phyloP scores from a whole-genome alignment of 2,329 filamentous ascomycete genomes.

The Scorias spongiosa region DNA sequence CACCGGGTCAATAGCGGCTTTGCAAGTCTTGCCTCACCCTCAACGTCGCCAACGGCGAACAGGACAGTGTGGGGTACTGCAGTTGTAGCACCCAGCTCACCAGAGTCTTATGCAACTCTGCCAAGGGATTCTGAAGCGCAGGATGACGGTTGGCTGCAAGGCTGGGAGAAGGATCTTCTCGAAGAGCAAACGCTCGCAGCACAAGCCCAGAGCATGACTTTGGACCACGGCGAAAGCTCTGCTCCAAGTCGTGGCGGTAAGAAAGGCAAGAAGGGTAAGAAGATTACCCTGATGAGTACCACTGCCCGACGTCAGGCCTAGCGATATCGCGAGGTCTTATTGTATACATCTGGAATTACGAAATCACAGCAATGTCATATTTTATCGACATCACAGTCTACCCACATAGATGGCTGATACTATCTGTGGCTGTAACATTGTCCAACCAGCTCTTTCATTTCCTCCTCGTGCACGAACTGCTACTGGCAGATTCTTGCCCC shows the following conservation, averaged over 20 bases:
- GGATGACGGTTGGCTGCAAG: slow-evolving; percentile 77
- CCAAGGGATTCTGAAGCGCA: slow-evolving; percentile 23
- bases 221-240: slow-evolving; percentile 14
- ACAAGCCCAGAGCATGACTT: slow-evolving; percentile 26
- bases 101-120: slow-evolving; percentile 33
- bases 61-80: slow-evolving; percentile 90
- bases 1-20: slow-evolving; percentile 47
- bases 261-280: slow-evolving; percentile 51
- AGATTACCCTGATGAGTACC: slow-evolving; percentile 55
- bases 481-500: no score
- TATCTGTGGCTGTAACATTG: no score
- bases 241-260: slow-evolving; percentile 21
- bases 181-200: slow-evolving; percentile 46
- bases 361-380: no score
- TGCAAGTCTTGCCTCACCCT: slow-evolving; percentile 56
- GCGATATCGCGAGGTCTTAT: no score
- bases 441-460: no score
- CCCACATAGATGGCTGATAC: no score
- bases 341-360: no score
- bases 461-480: no score
- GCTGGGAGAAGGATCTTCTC: slow-evolving; percentile 63
- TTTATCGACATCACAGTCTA: no score
- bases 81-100: slow-evolving; percentile 43
- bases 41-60: slow-evolving; percentile 60
- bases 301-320: slow-evolving; percentile 29